Evolutionary conservation across 2,329 filamentous ascomycete genomes (phyloP), one percentile per base, ranked within the genome.

Genomic region (Colletotrichum tabaci): DNA sequence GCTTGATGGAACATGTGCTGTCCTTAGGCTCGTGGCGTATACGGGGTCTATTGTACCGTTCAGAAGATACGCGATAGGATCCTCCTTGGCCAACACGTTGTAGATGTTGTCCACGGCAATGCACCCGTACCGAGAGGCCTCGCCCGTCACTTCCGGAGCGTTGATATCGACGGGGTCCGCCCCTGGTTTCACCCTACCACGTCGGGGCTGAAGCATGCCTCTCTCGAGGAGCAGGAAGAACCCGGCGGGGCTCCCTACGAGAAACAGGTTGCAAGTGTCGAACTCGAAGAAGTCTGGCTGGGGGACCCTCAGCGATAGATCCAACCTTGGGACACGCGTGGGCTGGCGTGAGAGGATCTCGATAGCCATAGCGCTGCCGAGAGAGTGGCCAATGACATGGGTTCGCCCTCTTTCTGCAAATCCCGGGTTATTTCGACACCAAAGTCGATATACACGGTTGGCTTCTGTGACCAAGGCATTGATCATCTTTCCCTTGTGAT

Each of bases 401-500:
- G 98, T 95, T 10, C 94, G 91, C 8, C 96, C 96, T 71, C 90
- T 87, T 23, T 93, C 86, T 12, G 91, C 85, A 77, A 99, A 99
- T 0, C 92, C 93, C 0, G 94, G 93, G 74, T 99, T 98, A 79
- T 98, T 98, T 57, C 89, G 88, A 78, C 95, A 98, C 96, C 96
- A 99, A 1, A 98, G 87, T 21, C 93, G 90, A 79, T 98, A 98
- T n/a, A 99, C 94, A 6, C 96, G 90, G 78, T 99, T 99, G 9
- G 96, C 96, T 83, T 99, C 96, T 70, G 88, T 89, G 50, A 97
- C 92, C 58, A 98, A 91, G 1, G 96, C 95, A 53, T 92, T 88
- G 61, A 98, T 93, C 95, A 99, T 98, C 81, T 95, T 98, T 4
- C 92, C 90, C 77, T 98, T 98, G 82, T 98, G 96, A 71, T 97